phyloP scores from a whole-genome alignment of 345 rosid genomes.

The Corchorus capsularis region DNA sequence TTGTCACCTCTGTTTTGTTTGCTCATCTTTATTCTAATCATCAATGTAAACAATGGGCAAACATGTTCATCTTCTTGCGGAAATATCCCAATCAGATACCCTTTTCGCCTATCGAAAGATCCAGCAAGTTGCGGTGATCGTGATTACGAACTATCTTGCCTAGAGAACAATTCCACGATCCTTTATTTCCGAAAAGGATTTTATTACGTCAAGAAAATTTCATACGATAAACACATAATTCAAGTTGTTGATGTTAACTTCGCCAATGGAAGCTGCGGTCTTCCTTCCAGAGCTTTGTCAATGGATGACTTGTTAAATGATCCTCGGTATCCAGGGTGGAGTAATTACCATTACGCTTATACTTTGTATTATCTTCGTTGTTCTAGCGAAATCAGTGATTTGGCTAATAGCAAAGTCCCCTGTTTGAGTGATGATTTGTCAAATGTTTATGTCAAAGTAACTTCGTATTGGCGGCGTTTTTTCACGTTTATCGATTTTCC shows the following conservation, averaged over 20 bases:
- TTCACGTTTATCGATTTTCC: not conserved
- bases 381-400: not conserved
- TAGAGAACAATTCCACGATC: slow-evolving; percentile 25
- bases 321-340: not conserved
- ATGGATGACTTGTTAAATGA: not conserved
- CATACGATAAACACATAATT: too few species aligned
- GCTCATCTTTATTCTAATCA: not conserved
- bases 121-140: slow-evolving; percentile 26
- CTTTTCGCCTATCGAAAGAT: slow-evolving; percentile 33
- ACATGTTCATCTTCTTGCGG: slow-evolving; percentile 42
- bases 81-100: slow-evolving; percentile 36
- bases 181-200: slow-evolving; percentile 19
- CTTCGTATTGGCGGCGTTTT: not conserved
- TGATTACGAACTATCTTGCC: slow-evolving; percentile 33
- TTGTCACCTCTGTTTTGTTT: not conserved
- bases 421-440: slow-evolving; percentile 1
- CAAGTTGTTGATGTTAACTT: too few species aligned
- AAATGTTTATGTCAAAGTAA: slow-evolving; percentile 6
- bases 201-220: not conserved
- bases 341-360: not conserved
- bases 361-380: slow-evolving; percentile 7
- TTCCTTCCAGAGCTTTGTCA: not conserved
- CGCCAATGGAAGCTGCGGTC: too few species aligned
- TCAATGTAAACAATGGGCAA: not conserved
- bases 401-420: not conserved